Percentiles rank a stretch among this genome's conserved stretches.
These are phyloP conservation scores for Fusarium camptoceras DNA, from an alignment of 2,329 filamentous ascomycete species.

Conservation along the genomic window DNA sequence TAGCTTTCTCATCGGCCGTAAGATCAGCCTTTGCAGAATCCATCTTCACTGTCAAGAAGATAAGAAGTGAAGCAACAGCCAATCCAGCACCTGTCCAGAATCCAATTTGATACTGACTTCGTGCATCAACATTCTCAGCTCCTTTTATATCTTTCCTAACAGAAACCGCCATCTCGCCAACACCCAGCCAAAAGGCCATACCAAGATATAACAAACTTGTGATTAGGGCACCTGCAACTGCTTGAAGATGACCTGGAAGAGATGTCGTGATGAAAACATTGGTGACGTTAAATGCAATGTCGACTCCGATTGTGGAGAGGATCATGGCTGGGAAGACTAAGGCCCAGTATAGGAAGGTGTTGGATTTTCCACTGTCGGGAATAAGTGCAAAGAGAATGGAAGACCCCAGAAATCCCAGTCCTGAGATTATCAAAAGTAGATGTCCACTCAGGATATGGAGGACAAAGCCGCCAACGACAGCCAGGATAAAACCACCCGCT, in stretches of 20 bases:
- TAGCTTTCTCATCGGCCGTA: slow-evolving; percentile 67
- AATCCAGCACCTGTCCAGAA: slow-evolving; percentile 75
- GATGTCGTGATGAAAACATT: slow-evolving; percentile 83
- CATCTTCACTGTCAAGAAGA: slow-evolving; percentile 69
- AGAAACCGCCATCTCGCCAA: slow-evolving; percentile 73
- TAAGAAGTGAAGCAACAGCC: slow-evolving; percentile 61
- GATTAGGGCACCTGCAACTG: slow-evolving; percentile 73
- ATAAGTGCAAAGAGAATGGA: slow-evolving; percentile 73
- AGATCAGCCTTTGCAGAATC: slow-evolving; percentile 66
- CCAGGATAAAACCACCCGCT: slow-evolving; percentile 74
- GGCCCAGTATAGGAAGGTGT: slow-evolving; percentile 70
- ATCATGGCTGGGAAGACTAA: slow-evolving; percentile 79
- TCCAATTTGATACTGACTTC: slow-evolving; percentile 70
- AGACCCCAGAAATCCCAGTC: slow-evolving; percentile 67
- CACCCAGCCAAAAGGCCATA: slow-evolving; percentile 77
- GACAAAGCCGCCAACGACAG: slow-evolving; percentile 71
- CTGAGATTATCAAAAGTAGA: slow-evolving; percentile 71
- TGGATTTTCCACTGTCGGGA: slow-evolving; percentile 60
- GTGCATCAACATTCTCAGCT: slow-evolving; percentile 52
- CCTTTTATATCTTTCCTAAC: slow-evolving; percentile 53
- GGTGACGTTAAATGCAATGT: slow-evolving; percentile 79
- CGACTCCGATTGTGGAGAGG: slow-evolving; percentile 77
- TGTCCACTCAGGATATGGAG: slow-evolving; percentile 74
- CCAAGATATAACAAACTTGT: slow-evolving; percentile 74
- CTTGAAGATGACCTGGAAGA: slow-evolving; percentile 74